phyloP scores from a whole-genome alignment of 176 grass and related monocot genomes.

The Tillandsia fasciculata region DNA sequence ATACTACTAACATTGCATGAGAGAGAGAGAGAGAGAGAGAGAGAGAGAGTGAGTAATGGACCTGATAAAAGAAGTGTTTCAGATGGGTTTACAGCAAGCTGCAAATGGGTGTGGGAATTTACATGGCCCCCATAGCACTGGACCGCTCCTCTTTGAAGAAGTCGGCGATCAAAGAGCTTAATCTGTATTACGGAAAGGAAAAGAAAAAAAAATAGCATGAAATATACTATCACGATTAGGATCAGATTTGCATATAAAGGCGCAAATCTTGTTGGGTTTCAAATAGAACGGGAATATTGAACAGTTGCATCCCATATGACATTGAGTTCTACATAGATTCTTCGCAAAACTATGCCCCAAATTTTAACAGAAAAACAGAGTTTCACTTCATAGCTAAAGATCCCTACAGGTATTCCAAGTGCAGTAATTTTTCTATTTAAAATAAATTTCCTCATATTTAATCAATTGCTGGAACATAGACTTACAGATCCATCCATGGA shows the following conservation, averaged over 20 bases:
- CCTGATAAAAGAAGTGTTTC: constrained; percentile 88
- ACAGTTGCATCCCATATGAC: too few species aligned
- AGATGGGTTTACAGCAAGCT: constrained; percentile 68
- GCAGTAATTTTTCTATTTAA: not conserved
- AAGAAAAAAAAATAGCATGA: constrained; percentile 11
- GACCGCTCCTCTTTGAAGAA: constrained; percentile 51
- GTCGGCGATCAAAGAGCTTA: constrained; percentile 80
- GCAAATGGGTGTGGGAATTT: constrained; percentile 65
- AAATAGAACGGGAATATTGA: too few species aligned
- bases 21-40: not conserved
- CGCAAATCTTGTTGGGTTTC: not conserved
- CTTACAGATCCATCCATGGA: constrained; percentile 81
- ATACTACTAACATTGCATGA: not conserved
- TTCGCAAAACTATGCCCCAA: too few species aligned
- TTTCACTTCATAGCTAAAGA: too few species aligned
- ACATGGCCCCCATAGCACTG: constrained; percentile 76
- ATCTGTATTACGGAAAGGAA: constrained; percentile 39
- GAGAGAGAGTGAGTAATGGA: not conserved
- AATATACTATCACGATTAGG: not conserved
- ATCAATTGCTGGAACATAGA: not conserved
- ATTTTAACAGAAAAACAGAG: too few species aligned
- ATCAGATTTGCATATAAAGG: not conserved
- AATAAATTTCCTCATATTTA: constrained; percentile 6
- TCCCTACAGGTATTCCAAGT: not conserved
- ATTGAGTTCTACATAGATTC: too few species aligned